phyloP scores from a whole-genome alignment of 306 rosid species.

The Trifolium dubium region DNA sequence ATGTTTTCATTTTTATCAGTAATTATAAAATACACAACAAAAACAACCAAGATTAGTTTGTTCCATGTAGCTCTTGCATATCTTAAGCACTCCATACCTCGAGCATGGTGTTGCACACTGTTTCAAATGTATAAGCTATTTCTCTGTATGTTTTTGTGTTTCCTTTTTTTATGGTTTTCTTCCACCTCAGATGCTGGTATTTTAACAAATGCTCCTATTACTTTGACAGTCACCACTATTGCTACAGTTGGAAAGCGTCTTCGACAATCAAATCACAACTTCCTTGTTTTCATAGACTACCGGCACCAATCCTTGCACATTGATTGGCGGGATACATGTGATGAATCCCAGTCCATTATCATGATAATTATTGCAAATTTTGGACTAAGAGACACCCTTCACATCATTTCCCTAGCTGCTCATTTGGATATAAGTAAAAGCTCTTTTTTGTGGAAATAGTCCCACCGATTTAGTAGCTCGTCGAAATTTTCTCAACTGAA shows the following conservation, averaged over 20 bases:
- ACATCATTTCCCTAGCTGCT: background rate
- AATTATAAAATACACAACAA: too few species aligned
- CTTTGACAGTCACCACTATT: background rate
- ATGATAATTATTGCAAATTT: constrained; percentile 3
- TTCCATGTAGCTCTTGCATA: background rate
- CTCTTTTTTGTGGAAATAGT: background rate
- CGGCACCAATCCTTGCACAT: constrained; percentile 20
- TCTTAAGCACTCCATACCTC: background rate
- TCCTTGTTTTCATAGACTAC: constrained; percentile 38
- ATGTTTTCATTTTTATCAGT: background rate
- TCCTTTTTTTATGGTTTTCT: constrained; percentile 5
- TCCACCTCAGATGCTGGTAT: background rate
- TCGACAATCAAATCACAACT: constrained; percentile 29
- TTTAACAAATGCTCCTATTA: background rate
- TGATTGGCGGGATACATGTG: constrained; percentile 33
- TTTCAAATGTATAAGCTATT: background rate
- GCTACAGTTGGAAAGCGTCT: constrained; percentile 21
- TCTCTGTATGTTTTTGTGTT: constrained; percentile 2
- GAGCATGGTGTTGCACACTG: constrained; percentile 6
- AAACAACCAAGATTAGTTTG: background rate
- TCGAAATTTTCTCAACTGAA: background rate
- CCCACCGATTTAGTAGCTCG: background rate
- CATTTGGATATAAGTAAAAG: background rate
- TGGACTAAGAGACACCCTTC: background rate
- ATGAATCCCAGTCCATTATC: constrained; percentile 13